These are phyloP conservation scores for Fallopia convolvulus DNA, from an alignment of 148 eudicot species.

Conservation along the genomic window DNA sequence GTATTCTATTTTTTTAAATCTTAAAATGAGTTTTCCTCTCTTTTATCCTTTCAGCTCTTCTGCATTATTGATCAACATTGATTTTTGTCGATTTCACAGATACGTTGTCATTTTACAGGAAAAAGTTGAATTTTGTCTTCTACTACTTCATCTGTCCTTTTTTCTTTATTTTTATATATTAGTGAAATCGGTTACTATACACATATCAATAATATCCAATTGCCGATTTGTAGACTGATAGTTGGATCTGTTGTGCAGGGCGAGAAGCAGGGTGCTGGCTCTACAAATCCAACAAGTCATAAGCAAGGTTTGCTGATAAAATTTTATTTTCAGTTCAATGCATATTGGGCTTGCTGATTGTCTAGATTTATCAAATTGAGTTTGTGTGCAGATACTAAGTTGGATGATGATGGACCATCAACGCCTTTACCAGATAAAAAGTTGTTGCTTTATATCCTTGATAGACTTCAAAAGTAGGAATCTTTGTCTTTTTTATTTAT, in stretches of 20 bases:
- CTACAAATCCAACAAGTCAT: constrained; percentile 13
- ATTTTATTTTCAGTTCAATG: neutral
- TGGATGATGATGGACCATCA: constrained; percentile 30
- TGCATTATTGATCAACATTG: constrained; percentile 16
- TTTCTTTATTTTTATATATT: constrained; percentile 16
- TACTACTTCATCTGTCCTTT: constrained; percentile 17
- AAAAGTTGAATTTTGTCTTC: constrained; percentile 40
- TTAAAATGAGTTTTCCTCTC: constrained; percentile 6
- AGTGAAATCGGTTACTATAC: constrained; percentile 6
- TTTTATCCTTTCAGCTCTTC: neutral
- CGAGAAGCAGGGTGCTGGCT: constrained; percentile 18
- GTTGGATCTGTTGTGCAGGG: constrained; percentile 23
- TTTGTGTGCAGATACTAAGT: constrained; percentile 22
- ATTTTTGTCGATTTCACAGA: constrained; percentile 20
- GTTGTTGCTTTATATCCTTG: constrained; percentile 45
- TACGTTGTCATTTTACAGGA: constrained; percentile 25
- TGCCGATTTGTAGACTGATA: constrained; percentile 17
- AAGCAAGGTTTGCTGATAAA: constrained; percentile 22
- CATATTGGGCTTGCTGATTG: neutral
- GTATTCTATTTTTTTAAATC: neutral
- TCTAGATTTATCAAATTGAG: neutral
- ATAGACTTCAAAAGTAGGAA: constrained; percentile 47
- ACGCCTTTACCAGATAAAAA: constrained; percentile 50
- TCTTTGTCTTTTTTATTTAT: neutral
- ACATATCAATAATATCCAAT: constrained; percentile 15